phyloP scores from a whole-genome alignment of 306 rosid genomes.

The Argentina anserina region DNA sequence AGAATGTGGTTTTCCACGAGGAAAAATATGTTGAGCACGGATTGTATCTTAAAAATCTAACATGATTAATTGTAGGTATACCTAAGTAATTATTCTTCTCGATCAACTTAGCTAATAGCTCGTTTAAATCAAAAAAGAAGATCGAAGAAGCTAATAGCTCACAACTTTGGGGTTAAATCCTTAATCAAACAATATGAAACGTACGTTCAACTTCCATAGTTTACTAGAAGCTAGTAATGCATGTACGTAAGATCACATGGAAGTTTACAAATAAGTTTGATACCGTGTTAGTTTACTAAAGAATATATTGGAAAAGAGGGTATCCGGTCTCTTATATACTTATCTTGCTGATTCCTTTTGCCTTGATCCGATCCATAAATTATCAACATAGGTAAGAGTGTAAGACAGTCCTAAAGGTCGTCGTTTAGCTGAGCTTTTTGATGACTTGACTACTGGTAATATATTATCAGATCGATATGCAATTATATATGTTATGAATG shows the following conservation, averaged over 20 bases:
- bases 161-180: neutral
- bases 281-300: neutral
- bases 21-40: no score
- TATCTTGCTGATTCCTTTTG: neutral
- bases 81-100: no score
- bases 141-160: neutral
- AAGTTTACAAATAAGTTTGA: neutral
- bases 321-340: neutral
- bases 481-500: neutral
- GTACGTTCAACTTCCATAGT: neutral
- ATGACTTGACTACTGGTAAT: neutral
- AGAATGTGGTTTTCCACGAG: no score
- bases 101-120: no score
- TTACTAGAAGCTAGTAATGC: neutral
- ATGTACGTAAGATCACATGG: neutral
- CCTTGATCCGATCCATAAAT: neutral
- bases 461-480: neutral
- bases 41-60: no score
- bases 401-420: neutral
- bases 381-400: neutral
- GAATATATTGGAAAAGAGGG: neutral
- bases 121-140: no score
- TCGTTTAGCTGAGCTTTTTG: constrained; percentile 4
- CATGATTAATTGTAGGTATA: no score
- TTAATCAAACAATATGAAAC: neutral